Conservation (phyloP, 2,329 filamentous ascomycete genomes). For the Penicillium psychrosexuale region DNA sequence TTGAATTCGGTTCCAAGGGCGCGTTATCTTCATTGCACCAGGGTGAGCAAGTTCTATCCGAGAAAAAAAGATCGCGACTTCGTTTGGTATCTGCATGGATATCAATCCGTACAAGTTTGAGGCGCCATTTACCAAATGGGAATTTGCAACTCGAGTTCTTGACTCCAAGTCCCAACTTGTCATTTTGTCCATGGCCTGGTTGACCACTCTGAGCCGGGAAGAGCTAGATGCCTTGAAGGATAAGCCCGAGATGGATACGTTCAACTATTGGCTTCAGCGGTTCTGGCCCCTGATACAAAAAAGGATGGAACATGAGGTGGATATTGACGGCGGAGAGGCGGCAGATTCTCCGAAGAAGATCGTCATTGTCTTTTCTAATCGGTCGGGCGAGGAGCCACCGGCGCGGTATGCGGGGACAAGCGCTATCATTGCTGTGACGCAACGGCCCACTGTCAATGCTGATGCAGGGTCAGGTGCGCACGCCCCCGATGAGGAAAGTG, state of each 20-base stretch:
- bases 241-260: slow-evolving; percentile 57
- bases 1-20: slow-evolving; percentile 18
- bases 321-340: slow-evolving; percentile 25
- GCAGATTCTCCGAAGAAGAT: slow-evolving; percentile 32
- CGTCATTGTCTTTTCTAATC: slow-evolving; percentile 48
- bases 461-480: slow-evolving; percentile 7
- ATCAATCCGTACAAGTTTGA: slow-evolving; percentile 63
- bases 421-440: slow-evolving; percentile 42
- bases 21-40: background rate
- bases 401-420: slow-evolving; percentile 51
- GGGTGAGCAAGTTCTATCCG: background rate
- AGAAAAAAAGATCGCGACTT: slow-evolving; percentile 36
- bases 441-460: slow-evolving; percentile 18
- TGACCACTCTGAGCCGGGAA: slow-evolving; percentile 50
- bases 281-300: slow-evolving; percentile 52
- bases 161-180: slow-evolving; percentile 50
- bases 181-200: slow-evolving; percentile 63
- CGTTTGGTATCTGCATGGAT: slow-evolving; percentile 53
- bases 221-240: slow-evolving; percentile 46
- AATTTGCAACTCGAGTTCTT: slow-evolving; percentile 58
- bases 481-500: slow-evolving; percentile 9
- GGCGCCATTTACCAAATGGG: slow-evolving; percentile 55
- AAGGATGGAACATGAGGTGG: slow-evolving; percentile 27
- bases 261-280: slow-evolving; percentile 62
- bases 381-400: slow-evolving; percentile 44